A percentile compares a stretch with the other conserved stretches of the same genome.
Evolutionary conservation across 139 green algal genomes (phyloP).

Genomic region (Diplosphaera chodatii): DNA sequence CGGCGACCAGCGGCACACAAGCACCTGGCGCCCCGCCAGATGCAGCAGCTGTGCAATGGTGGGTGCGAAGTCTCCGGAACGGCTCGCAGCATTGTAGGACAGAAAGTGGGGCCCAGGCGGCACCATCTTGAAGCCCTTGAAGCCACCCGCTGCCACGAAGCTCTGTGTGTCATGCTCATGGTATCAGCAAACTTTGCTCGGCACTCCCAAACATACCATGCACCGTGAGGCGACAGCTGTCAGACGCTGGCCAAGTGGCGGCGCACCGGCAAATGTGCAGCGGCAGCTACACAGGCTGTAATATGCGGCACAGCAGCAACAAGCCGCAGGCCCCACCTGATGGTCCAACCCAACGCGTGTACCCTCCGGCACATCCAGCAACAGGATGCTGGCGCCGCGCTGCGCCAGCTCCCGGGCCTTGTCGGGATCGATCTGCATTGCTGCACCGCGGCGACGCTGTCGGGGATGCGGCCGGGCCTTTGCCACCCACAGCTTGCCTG

Average conservation of each 20-base stretch:
- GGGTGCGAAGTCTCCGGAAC: slow-evolving; percentile 31
- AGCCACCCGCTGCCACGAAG: slow-evolving; percentile 68
- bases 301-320: no score
- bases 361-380: slow-evolving; percentile 66
- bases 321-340: no score
- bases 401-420: slow-evolving; percentile 44
- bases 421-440: slow-evolving; percentile 51
- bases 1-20: slow-evolving; percentile 52
- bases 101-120: slow-evolving; percentile 78
- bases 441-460: no score
- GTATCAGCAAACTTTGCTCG: no score
- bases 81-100: slow-evolving; percentile 43
- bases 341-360: slow-evolving; percentile 74
- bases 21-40: slow-evolving; percentile 24
- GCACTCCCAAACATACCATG: no score
- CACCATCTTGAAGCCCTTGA: slow-evolving; percentile 89
- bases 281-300: no score
- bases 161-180: no score
- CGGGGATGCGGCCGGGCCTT: no score
- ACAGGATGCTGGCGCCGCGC: slow-evolving; percentile 56
- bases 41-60: slow-evolving; percentile 46
- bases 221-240: no score
- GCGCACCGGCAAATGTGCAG: no score
- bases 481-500: no score
- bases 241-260: no score